Percentiles rank a stretch among this genome's conserved stretches.
Conservation (phyloP, 208 protist genomes). For the Acanthamoeba lenticulata region DNA sequence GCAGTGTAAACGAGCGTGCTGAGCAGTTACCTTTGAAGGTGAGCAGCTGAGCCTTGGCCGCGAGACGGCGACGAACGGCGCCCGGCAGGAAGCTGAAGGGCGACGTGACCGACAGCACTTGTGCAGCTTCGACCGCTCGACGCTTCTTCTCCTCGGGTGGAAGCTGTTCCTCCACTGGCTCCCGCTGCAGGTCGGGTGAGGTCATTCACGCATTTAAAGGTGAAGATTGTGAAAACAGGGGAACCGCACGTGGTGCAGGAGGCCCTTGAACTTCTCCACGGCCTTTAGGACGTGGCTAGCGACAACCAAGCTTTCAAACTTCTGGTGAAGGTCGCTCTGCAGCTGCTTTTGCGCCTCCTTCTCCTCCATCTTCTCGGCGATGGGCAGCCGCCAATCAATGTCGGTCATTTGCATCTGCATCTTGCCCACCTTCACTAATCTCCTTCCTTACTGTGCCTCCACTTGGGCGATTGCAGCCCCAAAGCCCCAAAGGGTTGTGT, state of each 20-base stretch:
- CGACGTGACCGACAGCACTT: neutral
- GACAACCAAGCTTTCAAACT: neutral
- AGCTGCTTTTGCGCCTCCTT: constrained; percentile 15
- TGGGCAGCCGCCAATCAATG: neutral
- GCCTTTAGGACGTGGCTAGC: neutral
- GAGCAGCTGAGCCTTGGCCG: neutral
- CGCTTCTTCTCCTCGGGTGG: constrained; percentile 23
- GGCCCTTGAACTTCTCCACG: neutral
- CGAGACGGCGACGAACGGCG: neutral
- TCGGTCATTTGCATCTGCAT: constrained; percentile 45
- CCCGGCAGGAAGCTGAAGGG: constrained; percentile 2
- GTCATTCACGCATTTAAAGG: too few relatives aligned
- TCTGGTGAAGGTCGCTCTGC: neutral
- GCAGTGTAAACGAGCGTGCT: neutral
- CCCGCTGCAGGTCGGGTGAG: too few relatives aligned
- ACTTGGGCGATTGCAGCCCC: too few relatives aligned
- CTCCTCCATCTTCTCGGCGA: constrained; percentile 19
- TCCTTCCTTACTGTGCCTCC: too few relatives aligned
- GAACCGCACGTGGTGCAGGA: neutral
- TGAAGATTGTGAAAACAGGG: neutral
- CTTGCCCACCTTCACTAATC: too few relatives aligned
- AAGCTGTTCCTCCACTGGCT: neutral
- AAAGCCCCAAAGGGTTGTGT: too few relatives aligned
- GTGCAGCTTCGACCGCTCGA: neutral
- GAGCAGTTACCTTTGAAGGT: neutral